phyloP scores from a whole-genome alignment of 108 stramenopile genomes.

The Discostella stelligeroides region DNA sequence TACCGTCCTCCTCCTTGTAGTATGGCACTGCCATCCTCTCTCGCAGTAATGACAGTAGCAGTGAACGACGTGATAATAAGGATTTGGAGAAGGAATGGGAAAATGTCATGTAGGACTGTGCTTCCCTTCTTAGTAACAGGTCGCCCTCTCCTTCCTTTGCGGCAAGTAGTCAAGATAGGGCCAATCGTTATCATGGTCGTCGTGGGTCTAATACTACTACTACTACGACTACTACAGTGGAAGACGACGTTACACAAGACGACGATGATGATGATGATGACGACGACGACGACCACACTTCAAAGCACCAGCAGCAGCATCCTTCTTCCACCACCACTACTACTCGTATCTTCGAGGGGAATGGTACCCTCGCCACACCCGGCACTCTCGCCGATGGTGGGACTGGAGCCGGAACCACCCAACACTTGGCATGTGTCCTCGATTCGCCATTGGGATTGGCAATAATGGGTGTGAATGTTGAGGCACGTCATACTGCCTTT shows the following conservation, averaged over 20 bases:
- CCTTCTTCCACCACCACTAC: too few species aligned
- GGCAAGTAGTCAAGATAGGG: constrained; percentile 47
- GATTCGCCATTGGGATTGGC: constrained; percentile 76
- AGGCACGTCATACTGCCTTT: constrained; percentile 81
- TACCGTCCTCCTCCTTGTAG: constrained; percentile 12
- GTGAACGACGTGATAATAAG: constrained; percentile 5
- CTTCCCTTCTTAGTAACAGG: constrained; percentile 58
- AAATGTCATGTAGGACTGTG: constrained; percentile 65
- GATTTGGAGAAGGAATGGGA: constrained; percentile 51
- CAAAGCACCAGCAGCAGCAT: too few species aligned
- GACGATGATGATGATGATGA: constrained; percentile 14
- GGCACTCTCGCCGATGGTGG: constrained; percentile 48
- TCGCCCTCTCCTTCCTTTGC: constrained; percentile 67
- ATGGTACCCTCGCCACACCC: constrained; percentile 80
- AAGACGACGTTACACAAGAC: not conserved
- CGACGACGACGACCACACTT: too few species aligned
- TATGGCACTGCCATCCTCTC: not conserved
- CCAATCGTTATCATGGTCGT: constrained; percentile 22
- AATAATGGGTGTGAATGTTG: constrained; percentile 78
- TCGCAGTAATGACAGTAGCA: not conserved
- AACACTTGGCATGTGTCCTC: constrained; percentile 85
- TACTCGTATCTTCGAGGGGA: constrained; percentile 77
- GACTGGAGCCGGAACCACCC: constrained; percentile 66
- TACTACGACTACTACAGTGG: too few species aligned
- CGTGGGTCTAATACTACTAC: too few species aligned